Percentiles rank a stretch among this genome's conserved stretches.
These are phyloP conservation scores for Persicaria maculosa DNA, from an alignment of 148 eudicot species.

Conservation along the genomic window DNA sequence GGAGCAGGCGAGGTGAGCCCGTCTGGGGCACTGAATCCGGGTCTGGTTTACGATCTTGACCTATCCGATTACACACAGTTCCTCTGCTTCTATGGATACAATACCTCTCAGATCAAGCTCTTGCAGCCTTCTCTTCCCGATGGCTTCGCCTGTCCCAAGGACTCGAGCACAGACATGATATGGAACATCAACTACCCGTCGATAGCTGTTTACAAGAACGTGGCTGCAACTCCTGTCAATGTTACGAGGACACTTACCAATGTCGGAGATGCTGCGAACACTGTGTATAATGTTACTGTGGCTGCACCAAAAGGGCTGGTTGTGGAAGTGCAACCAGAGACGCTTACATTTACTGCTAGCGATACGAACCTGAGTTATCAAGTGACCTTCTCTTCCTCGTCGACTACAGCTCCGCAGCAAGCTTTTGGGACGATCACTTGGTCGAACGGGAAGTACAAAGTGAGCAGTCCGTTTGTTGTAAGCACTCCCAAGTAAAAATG, in stretches of 20 bases:
- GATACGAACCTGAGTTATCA: slow-evolving; percentile 32
- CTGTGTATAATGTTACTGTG: slow-evolving; percentile 31
- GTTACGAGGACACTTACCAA: slow-evolving; percentile 59
- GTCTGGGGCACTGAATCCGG: slow-evolving; percentile 46
- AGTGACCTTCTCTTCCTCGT: slow-evolving; percentile 27
- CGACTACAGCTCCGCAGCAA: background rate
- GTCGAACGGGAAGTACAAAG: slow-evolving; percentile 46
- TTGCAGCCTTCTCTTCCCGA: slow-evolving; percentile 33
- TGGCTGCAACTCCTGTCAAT: slow-evolving; percentile 17
- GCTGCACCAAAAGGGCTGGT: slow-evolving; percentile 34
- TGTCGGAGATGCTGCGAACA: slow-evolving; percentile 38
- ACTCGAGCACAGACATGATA: slow-evolving; percentile 33
- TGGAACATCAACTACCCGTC: slow-evolving; percentile 72
- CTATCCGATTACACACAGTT: slow-evolving; percentile 42
- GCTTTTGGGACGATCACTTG: slow-evolving; percentile 63
- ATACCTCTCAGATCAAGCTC: slow-evolving; percentile 33
- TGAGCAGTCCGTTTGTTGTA: slow-evolving; percentile 54
- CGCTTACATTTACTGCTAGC: slow-evolving; percentile 34
- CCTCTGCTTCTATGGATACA: slow-evolving; percentile 54
- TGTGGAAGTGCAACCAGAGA: slow-evolving; percentile 42
- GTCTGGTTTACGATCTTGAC: slow-evolving; percentile 48
- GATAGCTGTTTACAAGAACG: slow-evolving; percentile 43
- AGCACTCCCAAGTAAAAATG: slow-evolving; percentile 10
- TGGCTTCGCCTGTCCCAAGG: slow-evolving; percentile 41
- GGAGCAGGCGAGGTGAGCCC: slow-evolving; percentile 72